A percentile compares a stretch with the other conserved stretches of the same genome.
phyloP scores from a whole-genome alignment of 2,329 filamentous ascomycete species.

The Mycosphaerella arachidis region DNA sequence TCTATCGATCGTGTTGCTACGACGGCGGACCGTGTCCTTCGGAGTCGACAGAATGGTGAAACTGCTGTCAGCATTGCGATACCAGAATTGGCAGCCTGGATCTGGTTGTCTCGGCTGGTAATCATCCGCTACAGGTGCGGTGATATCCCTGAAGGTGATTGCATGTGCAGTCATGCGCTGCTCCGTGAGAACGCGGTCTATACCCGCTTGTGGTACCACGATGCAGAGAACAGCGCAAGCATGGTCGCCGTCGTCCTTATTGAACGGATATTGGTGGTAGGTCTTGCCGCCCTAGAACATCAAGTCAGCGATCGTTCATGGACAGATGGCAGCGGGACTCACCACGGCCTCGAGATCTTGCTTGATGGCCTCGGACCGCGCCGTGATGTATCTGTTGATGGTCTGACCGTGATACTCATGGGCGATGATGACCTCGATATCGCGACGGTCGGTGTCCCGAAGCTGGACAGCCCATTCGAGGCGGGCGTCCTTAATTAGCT shows the following conservation, averaged over 20 bases:
- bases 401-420: background rate
- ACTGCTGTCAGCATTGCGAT: background rate
- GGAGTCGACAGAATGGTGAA: background rate
- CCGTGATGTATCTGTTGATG: background rate
- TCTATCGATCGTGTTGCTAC: background rate
- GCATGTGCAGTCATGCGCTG: background rate
- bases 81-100: slow-evolving; percentile 1
- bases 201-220: background rate
- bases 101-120: background rate
- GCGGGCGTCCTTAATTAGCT: background rate
- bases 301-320: background rate
- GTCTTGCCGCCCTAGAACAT: background rate
- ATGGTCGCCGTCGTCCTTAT: background rate
- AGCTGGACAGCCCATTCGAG: background rate
- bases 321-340: background rate
- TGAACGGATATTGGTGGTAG: background rate
- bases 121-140: background rate
- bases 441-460: background rate
- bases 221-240: background rate
- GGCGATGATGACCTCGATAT: slow-evolving; percentile 1
- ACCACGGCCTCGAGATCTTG: background rate
- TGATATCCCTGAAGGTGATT: background rate
- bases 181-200: background rate
- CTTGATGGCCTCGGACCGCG: background rate
- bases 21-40: background rate